These are phyloP conservation scores for Coemansia sp. DNA, from an alignment of 192 early-diverging fungal species.

Conservation along the genomic window DNA sequence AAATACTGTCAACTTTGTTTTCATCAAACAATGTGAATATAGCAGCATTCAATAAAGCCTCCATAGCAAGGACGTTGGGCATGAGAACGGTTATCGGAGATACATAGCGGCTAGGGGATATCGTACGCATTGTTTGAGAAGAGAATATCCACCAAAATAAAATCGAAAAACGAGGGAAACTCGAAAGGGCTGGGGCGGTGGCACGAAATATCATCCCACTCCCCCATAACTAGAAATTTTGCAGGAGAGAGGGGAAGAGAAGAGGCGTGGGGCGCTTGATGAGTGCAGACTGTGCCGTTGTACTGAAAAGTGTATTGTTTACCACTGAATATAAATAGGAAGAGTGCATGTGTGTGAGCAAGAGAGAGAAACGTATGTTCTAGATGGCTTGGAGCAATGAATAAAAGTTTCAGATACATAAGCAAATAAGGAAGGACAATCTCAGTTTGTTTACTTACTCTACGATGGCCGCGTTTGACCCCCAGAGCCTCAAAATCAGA, in stretches of 20 bases:
- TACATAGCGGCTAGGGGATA: background rate
- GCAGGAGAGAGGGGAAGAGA: background rate
- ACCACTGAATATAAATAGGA: background rate
- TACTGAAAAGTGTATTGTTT: background rate
- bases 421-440: background rate
- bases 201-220: too few species aligned
- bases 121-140: background rate
- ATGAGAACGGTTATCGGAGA: background rate
- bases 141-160: background rate
- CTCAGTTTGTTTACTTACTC: slow-evolving; percentile 30
- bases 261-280: background rate
- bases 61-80: background rate
- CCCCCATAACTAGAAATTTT: background rate
- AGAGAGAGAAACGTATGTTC: background rate
- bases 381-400: slow-evolving; percentile 1
- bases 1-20: background rate
- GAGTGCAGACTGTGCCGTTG: background rate
- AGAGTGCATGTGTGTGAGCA: background rate
- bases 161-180: too few species aligned
- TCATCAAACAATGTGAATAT: background rate
- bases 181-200: too few species aligned
- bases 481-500: slow-evolving; percentile 49
- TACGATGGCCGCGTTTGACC: slow-evolving; percentile 51
- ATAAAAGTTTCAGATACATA: background rate
- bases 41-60: background rate